Evolutionary conservation across 768 basidiomycete species (phyloP).

Genomic region (Kwoniella sp.): DNA sequence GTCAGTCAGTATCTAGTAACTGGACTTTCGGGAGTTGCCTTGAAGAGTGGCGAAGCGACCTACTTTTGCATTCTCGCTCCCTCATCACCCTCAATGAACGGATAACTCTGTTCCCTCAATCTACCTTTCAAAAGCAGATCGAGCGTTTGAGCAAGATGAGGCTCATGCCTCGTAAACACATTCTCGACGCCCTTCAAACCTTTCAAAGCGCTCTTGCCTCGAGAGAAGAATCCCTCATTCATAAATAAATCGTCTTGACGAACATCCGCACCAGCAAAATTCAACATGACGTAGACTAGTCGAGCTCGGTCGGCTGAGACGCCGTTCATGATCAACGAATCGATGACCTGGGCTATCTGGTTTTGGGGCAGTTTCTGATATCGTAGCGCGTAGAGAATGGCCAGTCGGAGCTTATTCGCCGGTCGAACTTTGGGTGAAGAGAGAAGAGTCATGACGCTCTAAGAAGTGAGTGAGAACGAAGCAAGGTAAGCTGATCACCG

Average conservation of each 20-base stretch:
- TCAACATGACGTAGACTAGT: constrained; percentile 81
- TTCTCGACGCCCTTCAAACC: constrained; percentile 99
- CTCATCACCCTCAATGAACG: constrained; percentile 74
- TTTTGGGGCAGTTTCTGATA: constrained; percentile 86
- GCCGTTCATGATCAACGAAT: constrained; percentile 55
- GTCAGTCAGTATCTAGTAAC: too few species aligned
- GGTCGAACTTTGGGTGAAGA: constrained; percentile 68
- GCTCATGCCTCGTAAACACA: constrained; percentile 95
- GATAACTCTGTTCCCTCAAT: constrained; percentile 83
- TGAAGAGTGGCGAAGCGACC: constrained; percentile 13
- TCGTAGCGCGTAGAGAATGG: constrained; percentile 87
- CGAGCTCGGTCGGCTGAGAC: constrained; percentile 60
- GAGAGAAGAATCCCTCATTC: constrained; percentile 88
- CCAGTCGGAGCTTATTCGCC: constrained; percentile 83
- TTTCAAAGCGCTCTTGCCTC: constrained; percentile 91
- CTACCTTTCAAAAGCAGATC: constrained; percentile 85
- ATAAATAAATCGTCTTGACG: constrained; percentile 97
- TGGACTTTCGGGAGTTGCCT: too few species aligned
- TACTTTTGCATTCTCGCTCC: constrained; percentile 64
- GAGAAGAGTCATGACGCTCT: constrained; percentile 83
- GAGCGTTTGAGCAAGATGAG: constrained; percentile 87
- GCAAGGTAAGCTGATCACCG: too few species aligned
- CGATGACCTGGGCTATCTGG: constrained; percentile 69
- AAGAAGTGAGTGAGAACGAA: constrained; percentile 6
- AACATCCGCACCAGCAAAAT: constrained; percentile 91